Base-by-base conservation (phyloP, 2,329 filamentous ascomycete species). In the Pyricularia sp. region DNA sequence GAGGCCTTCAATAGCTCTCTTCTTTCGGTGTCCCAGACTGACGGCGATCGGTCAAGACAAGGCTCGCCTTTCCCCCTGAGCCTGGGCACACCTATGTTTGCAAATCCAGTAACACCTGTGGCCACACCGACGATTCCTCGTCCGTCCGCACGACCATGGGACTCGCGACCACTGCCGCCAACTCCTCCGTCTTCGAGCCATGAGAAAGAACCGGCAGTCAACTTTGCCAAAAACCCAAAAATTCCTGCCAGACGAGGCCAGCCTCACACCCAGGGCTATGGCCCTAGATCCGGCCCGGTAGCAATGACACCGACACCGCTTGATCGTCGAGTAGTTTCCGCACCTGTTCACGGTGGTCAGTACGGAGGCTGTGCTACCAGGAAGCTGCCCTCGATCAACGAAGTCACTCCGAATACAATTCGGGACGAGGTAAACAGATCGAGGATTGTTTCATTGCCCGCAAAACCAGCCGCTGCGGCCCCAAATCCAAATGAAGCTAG, bases 1-100 rank as follows among this genome's bases (percentile, higher is more conserved):
- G 92, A 95, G 74, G 94, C 94, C 1, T 97, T 98, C 81, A 94
- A 92, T 75, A 88, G 90, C 73, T 84, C 83, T 11, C 73, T 86
- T 12, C 78, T 85, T 36, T 73, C 75, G 0, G 71, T 67, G 7
- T 36, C 70, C 11, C 17, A 68, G 50, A 30, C 68, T 31, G 70
- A 70, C 11, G 69, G 6, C 28, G 59, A 69, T 3, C 69, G 70
- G n/a, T 72, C 69, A 64, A 76, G 77, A 31, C 77, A 79, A 69
- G 76, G 78, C 2, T 82, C 78, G 4, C 81, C 81, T 0, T 80
- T 83, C 70, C 81, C 81, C 1, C 76, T 83, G 30, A 79, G 77
- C 3, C 74, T 82, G 2, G 79, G 78, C 5, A 76, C 75, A 3
- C 74, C 77, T 70, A 23, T 31, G 68, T 68, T 7, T 69, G 59